A percentile compares a stretch with the other conserved stretches of the same genome.
Evolutionary conservation across 306 rosid genomes (phyloP).

Genomic region (Purshia tridentata): DNA sequence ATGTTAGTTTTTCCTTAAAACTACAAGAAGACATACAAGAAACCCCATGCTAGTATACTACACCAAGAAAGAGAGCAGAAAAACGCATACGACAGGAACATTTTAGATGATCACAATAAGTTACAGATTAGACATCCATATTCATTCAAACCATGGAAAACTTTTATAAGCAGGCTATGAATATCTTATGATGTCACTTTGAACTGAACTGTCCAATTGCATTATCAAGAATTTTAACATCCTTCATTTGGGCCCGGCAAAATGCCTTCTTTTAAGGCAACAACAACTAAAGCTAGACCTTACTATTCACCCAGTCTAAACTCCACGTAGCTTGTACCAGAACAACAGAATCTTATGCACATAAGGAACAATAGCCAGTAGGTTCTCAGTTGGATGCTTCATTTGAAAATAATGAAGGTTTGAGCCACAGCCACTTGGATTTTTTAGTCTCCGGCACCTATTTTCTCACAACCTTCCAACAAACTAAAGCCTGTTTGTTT

Average conservation of each 20-base stretch:
- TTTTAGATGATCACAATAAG: background rate
- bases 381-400: no score
- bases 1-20: constrained; percentile 11
- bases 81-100: background rate
- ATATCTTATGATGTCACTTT: background rate
- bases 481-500: no score
- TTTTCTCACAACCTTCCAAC: no score
- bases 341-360: no score
- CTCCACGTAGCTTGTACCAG: background rate
- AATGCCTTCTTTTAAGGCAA: background rate
- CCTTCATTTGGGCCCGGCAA: background rate
- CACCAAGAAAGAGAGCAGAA: background rate
- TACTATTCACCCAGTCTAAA: background rate
- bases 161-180: background rate
- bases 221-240: background rate
- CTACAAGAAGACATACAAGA: background rate
- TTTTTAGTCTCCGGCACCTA: no score
- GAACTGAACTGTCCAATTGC: background rate
- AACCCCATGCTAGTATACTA: background rate
- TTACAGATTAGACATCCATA: background rate
- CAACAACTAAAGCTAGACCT: background rate
- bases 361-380: no score
- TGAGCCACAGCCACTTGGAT: no score
- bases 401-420: no score
- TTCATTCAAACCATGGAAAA: background rate